Evolutionary conservation across 2,329 filamentous ascomycete species (phyloP).

Genomic region (Colletotrichum sp.): DNA sequence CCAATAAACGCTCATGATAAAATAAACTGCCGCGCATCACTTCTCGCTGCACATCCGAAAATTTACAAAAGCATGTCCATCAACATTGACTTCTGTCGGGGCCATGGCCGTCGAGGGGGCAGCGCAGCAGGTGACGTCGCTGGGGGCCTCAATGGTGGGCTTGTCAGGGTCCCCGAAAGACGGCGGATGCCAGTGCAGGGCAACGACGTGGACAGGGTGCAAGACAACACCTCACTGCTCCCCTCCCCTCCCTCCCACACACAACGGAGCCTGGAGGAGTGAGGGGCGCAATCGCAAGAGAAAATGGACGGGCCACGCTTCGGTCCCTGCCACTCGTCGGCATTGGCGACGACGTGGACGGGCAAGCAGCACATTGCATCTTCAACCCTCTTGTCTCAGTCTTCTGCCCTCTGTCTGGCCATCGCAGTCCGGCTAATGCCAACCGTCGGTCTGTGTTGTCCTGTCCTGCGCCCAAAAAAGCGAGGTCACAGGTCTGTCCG

Average conservation of each 20-base stretch:
- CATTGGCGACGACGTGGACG: not conserved
- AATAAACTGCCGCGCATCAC: not conserved
- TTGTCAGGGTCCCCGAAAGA: slow-evolving; percentile 1
- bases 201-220: not conserved
- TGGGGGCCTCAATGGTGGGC: slow-evolving; percentile 2
- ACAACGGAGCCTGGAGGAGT: not conserved
- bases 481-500: not conserved
- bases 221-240: not conserved
- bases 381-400: not conserved
- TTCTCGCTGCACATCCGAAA: not conserved
- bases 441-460: not conserved
- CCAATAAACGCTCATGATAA: not conserved
- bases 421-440: not conserved
- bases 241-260: not conserved
- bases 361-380: not conserved
- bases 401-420: not conserved
- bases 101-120: not conserved
- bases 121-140: slow-evolving; percentile 11
- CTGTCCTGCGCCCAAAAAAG: not conserved
- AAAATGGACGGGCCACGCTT: not conserved
- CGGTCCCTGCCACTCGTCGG: not conserved
- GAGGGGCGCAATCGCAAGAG: not conserved
- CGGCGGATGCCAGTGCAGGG: slow-evolving; percentile 10
- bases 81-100: not conserved
- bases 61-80: not conserved